Percentiles rank a stretch among this genome's conserved stretches.
phyloP scores from a whole-genome alignment of 2,329 filamentous ascomycete genomes.

The Neoarthrinium moseri region DNA sequence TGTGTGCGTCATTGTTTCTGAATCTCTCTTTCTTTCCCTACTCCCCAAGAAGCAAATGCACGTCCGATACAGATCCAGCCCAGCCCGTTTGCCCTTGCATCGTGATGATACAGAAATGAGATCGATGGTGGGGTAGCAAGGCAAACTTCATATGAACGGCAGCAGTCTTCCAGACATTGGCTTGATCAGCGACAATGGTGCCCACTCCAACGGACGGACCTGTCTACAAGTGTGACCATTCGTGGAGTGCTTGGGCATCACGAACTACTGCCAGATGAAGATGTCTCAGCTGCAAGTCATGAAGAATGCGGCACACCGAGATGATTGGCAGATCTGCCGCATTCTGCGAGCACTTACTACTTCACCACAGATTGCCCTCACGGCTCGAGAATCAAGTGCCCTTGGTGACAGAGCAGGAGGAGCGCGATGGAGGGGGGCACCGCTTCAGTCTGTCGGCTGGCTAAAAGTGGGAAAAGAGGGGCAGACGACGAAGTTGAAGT shows the following conservation, averaged over 20 bases:
- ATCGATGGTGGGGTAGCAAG: not conserved
- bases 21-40: too few relatives aligned
- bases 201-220: not conserved
- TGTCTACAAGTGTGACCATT: too few relatives aligned
- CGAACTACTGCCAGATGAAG: not conserved
- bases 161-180: not conserved
- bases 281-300: not conserved
- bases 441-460: not conserved
- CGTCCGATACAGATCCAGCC: not conserved
- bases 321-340: not conserved
- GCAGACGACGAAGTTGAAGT: conserved; percentile 1
- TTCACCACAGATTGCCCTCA: too few relatives aligned
- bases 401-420: too few relatives aligned
- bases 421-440: too few relatives aligned
- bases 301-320: not conserved
- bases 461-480: conserved; percentile 4
- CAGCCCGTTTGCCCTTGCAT: not conserved
- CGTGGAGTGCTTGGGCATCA: not conserved
- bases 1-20: too few relatives aligned
- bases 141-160: not conserved
- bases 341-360: too few relatives aligned
- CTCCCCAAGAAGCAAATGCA: too few relatives aligned
- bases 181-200: not conserved
- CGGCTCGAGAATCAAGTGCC: too few relatives aligned
- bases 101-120: not conserved